phyloP scores from a whole-genome alignment of 2,329 filamentous ascomycete species.

The Didymella exigua region DNA sequence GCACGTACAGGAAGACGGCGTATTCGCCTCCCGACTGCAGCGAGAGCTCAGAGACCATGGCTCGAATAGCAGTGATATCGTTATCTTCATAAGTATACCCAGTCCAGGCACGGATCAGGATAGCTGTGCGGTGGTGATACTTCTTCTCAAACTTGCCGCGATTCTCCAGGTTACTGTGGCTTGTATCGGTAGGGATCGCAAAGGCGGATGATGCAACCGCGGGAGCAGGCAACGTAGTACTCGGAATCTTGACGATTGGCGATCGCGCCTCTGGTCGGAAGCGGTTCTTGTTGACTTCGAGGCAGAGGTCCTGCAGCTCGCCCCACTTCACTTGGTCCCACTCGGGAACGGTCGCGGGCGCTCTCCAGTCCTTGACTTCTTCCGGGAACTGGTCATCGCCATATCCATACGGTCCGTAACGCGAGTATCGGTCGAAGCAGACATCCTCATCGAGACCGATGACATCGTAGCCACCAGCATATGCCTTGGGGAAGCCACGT shows the following conservation, averaged over 20 bases:
- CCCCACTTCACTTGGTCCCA: conserved; percentile 76
- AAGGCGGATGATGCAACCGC: conserved; percentile 38
- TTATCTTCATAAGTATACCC: conserved; percentile 55
- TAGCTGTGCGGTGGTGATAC: conserved; percentile 53
- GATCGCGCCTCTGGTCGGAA: conserved; percentile 55
- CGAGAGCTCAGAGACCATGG: conserved; percentile 54
- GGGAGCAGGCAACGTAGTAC: conserved; percentile 33
- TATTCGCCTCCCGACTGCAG: conserved; percentile 56
- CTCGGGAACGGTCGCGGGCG: conserved; percentile 50
- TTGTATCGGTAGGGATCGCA: conserved; percentile 35
- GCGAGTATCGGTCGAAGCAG: conserved; percentile 65
- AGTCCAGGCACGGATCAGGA: conserved; percentile 55
- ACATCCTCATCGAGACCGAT: conserved; percentile 57
- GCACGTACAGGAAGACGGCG: conserved; percentile 55
- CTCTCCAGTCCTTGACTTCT: conserved; percentile 52
- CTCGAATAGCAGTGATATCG: conserved; percentile 53
- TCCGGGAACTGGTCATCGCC: conserved; percentile 57
- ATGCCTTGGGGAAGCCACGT: conserved; percentile 46
- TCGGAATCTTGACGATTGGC: conserved; percentile 35
- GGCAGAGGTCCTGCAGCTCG: conserved; percentile 69
- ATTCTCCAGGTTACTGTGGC: conserved; percentile 37
- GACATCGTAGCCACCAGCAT: conserved; percentile 47
- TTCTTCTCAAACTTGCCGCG: conserved; percentile 30
- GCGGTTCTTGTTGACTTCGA: conserved; percentile 68
- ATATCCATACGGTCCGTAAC: conserved; percentile 63